phyloP scores from a whole-genome alignment of 2,329 filamentous ascomycete genomes.

The Esteya vermicola region DNA sequence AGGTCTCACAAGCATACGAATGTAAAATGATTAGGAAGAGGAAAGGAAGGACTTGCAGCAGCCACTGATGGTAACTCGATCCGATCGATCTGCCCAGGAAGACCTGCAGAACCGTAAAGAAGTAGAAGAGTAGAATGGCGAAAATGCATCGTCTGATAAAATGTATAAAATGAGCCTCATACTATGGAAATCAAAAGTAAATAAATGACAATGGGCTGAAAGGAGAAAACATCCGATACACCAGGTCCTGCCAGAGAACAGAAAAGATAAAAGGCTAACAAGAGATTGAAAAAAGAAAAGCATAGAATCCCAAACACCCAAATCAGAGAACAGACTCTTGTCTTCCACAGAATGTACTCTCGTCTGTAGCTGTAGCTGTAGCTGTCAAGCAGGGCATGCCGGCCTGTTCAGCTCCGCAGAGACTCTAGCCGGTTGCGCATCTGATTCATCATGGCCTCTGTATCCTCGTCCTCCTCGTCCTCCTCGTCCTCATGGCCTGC shows the following conservation, averaged over 20 bases:
- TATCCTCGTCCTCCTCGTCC: slow-evolving; percentile 69
- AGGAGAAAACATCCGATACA: too few relatives aligned
- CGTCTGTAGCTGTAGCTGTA: too few relatives aligned
- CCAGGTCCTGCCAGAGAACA: neutral
- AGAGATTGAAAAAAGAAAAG: neutral
- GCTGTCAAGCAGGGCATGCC: too few relatives aligned
- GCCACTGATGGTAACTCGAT: too few relatives aligned
- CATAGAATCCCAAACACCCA: neutral
- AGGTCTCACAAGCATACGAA: too few relatives aligned
- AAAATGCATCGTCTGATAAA: too few relatives aligned
- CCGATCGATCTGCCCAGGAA: too few relatives aligned
- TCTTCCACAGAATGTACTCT: too few relatives aligned
- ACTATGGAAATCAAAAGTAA: neutral
- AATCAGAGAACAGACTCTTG: neutral
- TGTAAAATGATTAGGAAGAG: too few relatives aligned
- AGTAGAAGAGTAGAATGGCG: neutral
- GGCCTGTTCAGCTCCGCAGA: slow-evolving; percentile 59
- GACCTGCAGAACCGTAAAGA: too few relatives aligned
- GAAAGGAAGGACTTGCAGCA: too few relatives aligned
- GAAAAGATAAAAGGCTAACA: neutral
- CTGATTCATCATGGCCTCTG: slow-evolving; percentile 81
- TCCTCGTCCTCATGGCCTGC: slow-evolving; percentile 30
- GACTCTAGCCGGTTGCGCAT: slow-evolving; percentile 89
- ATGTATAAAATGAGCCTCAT: neutral
- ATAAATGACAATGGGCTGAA: neutral